Conservation (phyloP, 176 grass and related monocot species). For the Chloris gayana region DNA sequence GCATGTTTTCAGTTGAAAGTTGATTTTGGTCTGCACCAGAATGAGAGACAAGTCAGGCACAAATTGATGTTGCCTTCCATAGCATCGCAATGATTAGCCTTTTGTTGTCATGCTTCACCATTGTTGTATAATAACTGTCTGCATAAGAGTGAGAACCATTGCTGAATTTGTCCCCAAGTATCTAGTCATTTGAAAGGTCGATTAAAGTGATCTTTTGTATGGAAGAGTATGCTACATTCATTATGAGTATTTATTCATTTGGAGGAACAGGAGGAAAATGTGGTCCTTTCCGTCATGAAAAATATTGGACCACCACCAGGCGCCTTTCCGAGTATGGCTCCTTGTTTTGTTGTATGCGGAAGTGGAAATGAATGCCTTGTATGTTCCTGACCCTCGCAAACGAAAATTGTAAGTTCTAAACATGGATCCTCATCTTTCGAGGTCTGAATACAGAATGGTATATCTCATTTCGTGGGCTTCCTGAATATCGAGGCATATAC, state of each 20-base stretch:
- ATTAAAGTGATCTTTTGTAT: neutral
- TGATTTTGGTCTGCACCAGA: slow-evolving; percentile 12
- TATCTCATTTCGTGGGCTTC: no score
- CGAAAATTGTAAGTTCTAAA: no score
- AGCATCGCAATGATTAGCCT: neutral
- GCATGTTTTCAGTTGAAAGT: neutral
- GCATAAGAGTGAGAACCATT: slow-evolving; percentile 24
- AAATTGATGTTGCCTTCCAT: neutral
- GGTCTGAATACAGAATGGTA: no score
- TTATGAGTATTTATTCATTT: slow-evolving; percentile 17
- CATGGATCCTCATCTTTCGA: no score
- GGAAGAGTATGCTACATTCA: neutral
- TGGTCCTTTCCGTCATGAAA: neutral
- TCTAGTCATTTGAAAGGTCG: neutral
- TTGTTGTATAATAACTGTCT: slow-evolving; percentile 32
- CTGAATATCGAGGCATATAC: neutral
- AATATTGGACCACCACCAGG: neutral
- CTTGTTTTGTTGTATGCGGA: neutral
- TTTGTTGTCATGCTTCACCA: neutral
- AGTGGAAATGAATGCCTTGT: neutral
- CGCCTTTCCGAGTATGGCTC: neutral
- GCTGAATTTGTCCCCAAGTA: neutral
- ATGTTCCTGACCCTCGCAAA: neutral
- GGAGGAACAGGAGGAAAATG: neutral
- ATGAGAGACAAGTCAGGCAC: neutral